phyloP scores from a whole-genome alignment of 2,329 filamentous ascomycete species.

The Thelonectria olida region DNA sequence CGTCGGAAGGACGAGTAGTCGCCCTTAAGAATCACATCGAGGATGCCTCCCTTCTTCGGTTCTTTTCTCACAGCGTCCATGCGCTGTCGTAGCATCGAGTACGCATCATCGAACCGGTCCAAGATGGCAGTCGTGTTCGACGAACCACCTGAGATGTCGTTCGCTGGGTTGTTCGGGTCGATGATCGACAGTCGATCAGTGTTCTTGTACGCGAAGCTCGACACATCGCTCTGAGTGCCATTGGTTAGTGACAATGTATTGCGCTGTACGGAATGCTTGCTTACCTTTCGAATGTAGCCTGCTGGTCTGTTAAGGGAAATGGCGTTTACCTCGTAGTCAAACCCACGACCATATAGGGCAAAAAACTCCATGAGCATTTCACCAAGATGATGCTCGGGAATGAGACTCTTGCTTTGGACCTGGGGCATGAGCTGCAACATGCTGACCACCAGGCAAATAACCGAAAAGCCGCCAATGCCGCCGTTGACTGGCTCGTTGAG shows the following conservation, averaged over 20 bases:
- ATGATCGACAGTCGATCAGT: conserved; percentile 82
- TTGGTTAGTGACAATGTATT: conserved; percentile 12
- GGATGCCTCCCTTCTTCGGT: conserved; percentile 55
- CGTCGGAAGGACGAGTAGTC: conserved; percentile 79
- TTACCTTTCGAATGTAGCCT: conserved; percentile 79
- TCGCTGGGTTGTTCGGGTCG: conserved; percentile 84
- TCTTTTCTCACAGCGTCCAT: conserved; percentile 61
- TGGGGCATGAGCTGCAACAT: conserved; percentile 84
- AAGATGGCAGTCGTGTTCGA: conserved; percentile 74
- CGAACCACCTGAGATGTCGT: conserved; percentile 92
- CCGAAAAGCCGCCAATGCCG: conserved; percentile 91
- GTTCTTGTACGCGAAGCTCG: conserved; percentile 64
- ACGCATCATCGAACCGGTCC: conserved; percentile 73
- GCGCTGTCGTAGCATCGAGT: conserved; percentile 63
- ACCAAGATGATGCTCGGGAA: conserved; percentile 75
- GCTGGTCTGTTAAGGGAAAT: conserved; percentile 78
- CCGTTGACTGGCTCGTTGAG: conserved; percentile 92
- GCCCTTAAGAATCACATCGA: conserved; percentile 77
- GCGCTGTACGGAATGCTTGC: conserved; percentile 51
- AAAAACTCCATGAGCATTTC: conserved; percentile 88
- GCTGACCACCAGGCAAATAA: conserved; percentile 92
- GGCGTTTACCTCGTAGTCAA: conserved; percentile 74
- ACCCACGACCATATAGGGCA: conserved; percentile 85
- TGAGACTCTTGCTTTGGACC: conserved; percentile 67
- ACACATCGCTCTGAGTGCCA: conserved; percentile 53